Conservation (phyloP, 2,329 filamentous ascomycete species). For the Diplodia seriata region DNA sequence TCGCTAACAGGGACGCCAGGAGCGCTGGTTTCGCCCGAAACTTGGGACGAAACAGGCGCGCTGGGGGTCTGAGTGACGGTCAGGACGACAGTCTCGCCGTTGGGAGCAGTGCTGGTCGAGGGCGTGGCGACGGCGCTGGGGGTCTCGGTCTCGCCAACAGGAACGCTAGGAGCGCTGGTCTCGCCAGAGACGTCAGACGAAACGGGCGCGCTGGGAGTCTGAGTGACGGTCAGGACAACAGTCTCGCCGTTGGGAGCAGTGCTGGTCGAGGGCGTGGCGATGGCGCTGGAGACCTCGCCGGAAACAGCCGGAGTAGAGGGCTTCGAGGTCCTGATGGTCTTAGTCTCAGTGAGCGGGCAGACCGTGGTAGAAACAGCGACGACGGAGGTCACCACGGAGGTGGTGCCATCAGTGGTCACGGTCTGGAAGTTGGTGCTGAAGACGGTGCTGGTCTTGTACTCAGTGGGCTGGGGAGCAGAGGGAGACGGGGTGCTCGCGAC, state of each 20-base stretch:
- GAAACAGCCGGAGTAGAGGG: conserved; percentile 1
- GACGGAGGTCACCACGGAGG: conserved; percentile 24
- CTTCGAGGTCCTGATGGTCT: conserved; percentile 35
- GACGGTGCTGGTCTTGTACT: conserved; percentile 16
- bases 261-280: conserved; percentile 1
- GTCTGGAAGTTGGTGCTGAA: conserved; percentile 13
- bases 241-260: conserved; percentile 18
- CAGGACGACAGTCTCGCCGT: conserved; percentile 10
- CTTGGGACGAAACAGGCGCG: not conserved
- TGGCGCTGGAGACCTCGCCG: conserved; percentile 4
- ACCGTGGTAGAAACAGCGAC: conserved; percentile 25
- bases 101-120: conserved; percentile 6
- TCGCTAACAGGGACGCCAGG: not conserved
- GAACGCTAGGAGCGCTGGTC: not conserved
- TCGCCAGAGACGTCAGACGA: not conserved
- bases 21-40: not conserved
- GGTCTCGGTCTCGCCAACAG: not conserved
- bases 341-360: conserved; percentile 45
- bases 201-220: not conserved
- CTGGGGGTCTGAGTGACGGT: not conserved
- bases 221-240: conserved; percentile 6
- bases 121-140: conserved; percentile 1
- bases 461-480: not conserved
- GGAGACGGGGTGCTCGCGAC: conserved; percentile 11
- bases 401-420: conserved; percentile 16